These are phyloP conservation scores for Melanogaster broomeanus DNA, from an alignment of 768 basidiomycete species.

Conservation along the genomic window DNA sequence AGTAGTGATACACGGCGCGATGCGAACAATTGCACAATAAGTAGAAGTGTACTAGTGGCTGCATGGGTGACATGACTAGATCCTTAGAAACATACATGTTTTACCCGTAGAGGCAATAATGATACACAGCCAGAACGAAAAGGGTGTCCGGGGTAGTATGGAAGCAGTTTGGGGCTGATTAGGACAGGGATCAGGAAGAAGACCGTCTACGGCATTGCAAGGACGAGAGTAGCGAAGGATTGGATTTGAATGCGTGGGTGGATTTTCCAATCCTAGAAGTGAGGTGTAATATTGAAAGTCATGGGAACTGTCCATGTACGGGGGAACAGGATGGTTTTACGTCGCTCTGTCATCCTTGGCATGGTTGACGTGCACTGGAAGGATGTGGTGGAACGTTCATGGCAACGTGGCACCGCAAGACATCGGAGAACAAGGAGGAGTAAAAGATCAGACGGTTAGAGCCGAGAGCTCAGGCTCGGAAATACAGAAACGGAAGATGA, in stretches of 20 bases:
- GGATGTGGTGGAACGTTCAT: slow-evolving; percentile 6
- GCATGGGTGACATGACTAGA: slow-evolving; percentile 10
- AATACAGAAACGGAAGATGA: too few species aligned
- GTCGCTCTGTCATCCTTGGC: slow-evolving; percentile 17
- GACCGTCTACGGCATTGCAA: slow-evolving; percentile 2
- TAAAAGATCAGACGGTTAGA: slow-evolving; percentile 3
- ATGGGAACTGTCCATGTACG: slow-evolving; percentile 7
- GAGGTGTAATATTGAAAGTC: neutral
- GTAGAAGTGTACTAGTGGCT: slow-evolving; percentile 7
- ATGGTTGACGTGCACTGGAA: slow-evolving; percentile 10
- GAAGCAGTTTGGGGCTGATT: slow-evolving; percentile 12
- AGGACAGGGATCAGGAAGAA: slow-evolving; percentile 11
- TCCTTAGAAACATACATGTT: neutral
- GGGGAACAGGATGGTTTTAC: slow-evolving; percentile 21
- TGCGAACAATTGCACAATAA: slow-evolving; percentile 11
- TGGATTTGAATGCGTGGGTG: slow-evolving; percentile 5
- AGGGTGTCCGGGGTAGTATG: slow-evolving; percentile 28
- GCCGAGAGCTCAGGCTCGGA: neutral
- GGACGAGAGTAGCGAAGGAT: slow-evolving; percentile 8
- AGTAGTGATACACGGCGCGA: slow-evolving; percentile 8
- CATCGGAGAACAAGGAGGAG: slow-evolving; percentile 12
- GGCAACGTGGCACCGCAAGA: slow-evolving; percentile 9
- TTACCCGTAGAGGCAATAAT: slow-evolving; percentile 3
- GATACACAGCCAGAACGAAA: slow-evolving; percentile 2
- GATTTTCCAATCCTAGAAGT: slow-evolving; percentile 9